A percentile compares a stretch with the other conserved stretches of the same genome.
phyloP scores from a whole-genome alignment of 768 basidiomycete genomes.

The Boletus vinaceobasis region DNA sequence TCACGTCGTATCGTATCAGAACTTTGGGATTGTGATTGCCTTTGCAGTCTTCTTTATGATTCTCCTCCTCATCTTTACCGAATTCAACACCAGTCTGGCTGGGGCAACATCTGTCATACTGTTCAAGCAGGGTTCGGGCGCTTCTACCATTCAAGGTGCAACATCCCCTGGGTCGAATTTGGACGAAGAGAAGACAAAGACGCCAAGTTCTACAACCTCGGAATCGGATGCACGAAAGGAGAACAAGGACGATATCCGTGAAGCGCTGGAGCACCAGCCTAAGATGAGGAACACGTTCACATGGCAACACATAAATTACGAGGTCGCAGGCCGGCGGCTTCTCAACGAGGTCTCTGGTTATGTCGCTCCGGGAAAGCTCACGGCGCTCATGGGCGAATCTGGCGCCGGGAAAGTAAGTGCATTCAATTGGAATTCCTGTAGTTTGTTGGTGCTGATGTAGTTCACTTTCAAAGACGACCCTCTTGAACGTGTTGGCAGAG shows the following conservation, averaged over 20 bases:
- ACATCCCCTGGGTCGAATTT: slow-evolving; percentile 16
- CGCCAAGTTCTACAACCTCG: background rate
- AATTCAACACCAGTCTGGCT: slow-evolving; percentile 42
- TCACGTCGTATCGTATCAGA: slow-evolving; percentile 34
- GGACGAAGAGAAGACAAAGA: slow-evolving; percentile 30
- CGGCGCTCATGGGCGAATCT: slow-evolving; percentile 71
- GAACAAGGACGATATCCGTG: slow-evolving; percentile 20
- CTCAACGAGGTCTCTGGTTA: slow-evolving; percentile 76
- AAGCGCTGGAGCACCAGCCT: slow-evolving; percentile 35
- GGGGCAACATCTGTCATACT: slow-evolving; percentile 46
- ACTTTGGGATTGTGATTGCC: slow-evolving; percentile 66
- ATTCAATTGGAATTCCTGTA: background rate
- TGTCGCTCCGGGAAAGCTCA: slow-evolving; percentile 77
- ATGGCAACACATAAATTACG: slow-evolving; percentile 71
- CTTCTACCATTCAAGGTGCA: background rate
- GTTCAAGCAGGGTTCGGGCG: slow-evolving; percentile 59
- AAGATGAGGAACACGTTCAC: slow-evolving; percentile 63
- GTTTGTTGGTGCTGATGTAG: background rate
- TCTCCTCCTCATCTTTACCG: slow-evolving; percentile 56
- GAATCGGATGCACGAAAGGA: slow-evolving; percentile 5
- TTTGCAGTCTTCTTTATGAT: slow-evolving; percentile 59
- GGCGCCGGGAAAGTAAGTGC: slow-evolving; percentile 43
- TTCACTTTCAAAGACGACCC: slow-evolving; percentile 39
- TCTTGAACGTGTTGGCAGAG: slow-evolving; percentile 45
- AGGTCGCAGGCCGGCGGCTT: slow-evolving; percentile 54